Percentiles rank a stretch among this genome's conserved stretches.
These are phyloP conservation scores for Sugiyamaella valdiviana DNA, from an alignment of 805 yeast genomes.

Conservation along the genomic window DNA sequence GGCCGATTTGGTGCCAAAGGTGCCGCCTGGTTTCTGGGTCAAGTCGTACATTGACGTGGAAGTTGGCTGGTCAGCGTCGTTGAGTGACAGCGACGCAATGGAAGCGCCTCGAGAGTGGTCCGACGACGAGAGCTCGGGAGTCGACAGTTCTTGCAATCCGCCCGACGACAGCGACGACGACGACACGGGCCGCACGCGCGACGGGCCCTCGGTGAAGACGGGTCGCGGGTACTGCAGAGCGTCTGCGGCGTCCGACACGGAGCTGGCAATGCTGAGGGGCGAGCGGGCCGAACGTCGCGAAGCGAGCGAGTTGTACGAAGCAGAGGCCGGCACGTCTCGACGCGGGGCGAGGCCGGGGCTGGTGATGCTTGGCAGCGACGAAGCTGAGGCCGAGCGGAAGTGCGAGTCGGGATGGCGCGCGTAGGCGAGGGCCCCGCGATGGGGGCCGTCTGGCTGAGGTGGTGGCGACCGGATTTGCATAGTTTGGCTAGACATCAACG, in stretches of 20 bases:
- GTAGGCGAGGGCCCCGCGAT: neutral
- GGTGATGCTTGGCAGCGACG: neutral
- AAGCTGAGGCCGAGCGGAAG: slow-evolving; percentile 1
- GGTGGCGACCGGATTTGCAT: neutral
- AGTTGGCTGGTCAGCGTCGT: slow-evolving; percentile 16
- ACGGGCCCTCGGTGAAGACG: too few relatives aligned
- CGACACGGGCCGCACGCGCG: neutral
- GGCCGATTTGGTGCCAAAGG: slow-evolving; percentile 19
- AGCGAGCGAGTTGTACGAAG: slow-evolving; percentile 6
- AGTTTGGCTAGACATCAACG: too few relatives aligned
- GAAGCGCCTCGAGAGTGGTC: slow-evolving; percentile 11
- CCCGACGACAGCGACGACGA: neutral
- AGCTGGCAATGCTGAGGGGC: neutral
- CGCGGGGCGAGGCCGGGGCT: neutral
- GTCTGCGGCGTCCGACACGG: neutral
- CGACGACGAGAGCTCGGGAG: neutral
- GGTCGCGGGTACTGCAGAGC: too few relatives aligned
- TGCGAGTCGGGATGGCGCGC: slow-evolving; percentile 10
- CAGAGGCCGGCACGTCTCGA: slow-evolving; percentile 2
- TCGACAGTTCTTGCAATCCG: neutral
- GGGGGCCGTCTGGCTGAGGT: neutral
- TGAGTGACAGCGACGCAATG: slow-evolving; percentile 14
- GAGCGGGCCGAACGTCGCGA: neutral
- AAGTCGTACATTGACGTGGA: slow-evolving; percentile 25
- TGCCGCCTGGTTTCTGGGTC: slow-evolving; percentile 24